Evolutionary conservation across 257 asterid genomes (phyloP).

Genomic region (Fraxinus cuspidata): DNA sequence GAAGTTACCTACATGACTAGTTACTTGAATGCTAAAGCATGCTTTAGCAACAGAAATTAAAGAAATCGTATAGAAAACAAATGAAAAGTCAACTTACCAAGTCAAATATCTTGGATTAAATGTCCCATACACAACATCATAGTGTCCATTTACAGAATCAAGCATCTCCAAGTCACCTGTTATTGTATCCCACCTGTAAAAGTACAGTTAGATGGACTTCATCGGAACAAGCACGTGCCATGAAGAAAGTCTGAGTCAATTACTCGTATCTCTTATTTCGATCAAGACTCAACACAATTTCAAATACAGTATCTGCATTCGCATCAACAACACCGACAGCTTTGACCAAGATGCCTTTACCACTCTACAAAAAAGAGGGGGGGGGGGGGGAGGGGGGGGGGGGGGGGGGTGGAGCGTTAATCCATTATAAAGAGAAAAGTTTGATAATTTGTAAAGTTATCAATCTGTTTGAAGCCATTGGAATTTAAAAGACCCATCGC

Average conservation of each 20-base stretch:
- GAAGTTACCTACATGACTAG: not conserved
- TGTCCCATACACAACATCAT: constrained; percentile 86
- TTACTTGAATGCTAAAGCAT: constrained; percentile 5
- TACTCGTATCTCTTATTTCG: constrained; percentile 87
- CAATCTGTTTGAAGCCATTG: constrained; percentile 12
- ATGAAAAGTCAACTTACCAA: constrained; percentile 49
- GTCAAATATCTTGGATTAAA: constrained; percentile 75
- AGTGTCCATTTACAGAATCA: constrained; percentile 78
- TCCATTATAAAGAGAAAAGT: constrained; percentile 14
- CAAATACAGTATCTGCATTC: constrained; percentile 88
- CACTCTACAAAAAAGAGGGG: constrained; percentile 49
- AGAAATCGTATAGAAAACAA: constrained; percentile 18
- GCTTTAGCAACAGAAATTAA: constrained; percentile 19
- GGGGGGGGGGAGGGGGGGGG: no score
- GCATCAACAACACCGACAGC: constrained; percentile 96
- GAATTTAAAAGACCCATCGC: constrained; percentile 16
- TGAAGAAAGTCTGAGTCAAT: constrained; percentile 33
- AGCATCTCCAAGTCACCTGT: constrained; percentile 91
- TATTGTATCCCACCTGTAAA: constrained; percentile 93
- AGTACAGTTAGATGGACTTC: constrained; percentile 37
- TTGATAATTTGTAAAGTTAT: constrained; percentile 6
- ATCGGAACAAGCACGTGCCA: constrained; percentile 24
- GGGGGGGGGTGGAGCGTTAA: not conserved
- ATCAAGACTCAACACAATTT: constrained; percentile 70
- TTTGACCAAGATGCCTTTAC: constrained; percentile 82